Base-by-base conservation (phyloP, 306 rosid genomes). In the Cyclanthera cordifolia region DNA sequence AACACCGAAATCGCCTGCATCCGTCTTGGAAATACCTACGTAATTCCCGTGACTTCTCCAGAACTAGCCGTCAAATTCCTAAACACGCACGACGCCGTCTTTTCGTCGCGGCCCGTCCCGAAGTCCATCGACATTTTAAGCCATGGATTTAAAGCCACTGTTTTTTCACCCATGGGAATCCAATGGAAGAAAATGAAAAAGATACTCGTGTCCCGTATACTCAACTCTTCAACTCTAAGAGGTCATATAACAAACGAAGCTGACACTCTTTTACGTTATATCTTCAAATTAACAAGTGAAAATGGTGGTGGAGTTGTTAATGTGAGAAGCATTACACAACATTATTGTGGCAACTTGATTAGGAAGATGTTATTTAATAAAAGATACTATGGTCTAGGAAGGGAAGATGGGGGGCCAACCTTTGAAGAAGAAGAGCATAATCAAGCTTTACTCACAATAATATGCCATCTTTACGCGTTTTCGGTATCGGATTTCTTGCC, bases 241-340 rank as follows among this genome's bases (percentile, higher is more conserved):
- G 1, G 12, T 20, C 32, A 57, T 1, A 57, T 9, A 27, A 14
- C 1, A 0, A 0, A 13, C 0, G 64, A 57, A 57, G 39, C 64
- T 6, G 20, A 57, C 17, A 28, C 17, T 5, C 64, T 57, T 28
- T 0, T 57, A 7, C 41, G 43, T 7, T 57, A 57, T 8, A 57
- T 57, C 28, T 57, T 57, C 10, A 27, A 12, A 6, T 25, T 20
- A 8, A 20, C 8, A 8, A 20, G 0, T 8, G 8, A 12, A 8
- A 81, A 73, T n/a, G 16, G 39, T 28, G 34, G 47, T 2, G 4
- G 74, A 81, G 25, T 28, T 8, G 7, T 56, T 0, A 15, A 56
- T 5, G 6, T 56, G 14, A 56, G 63, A 15, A 57, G 64, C 64
- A 57, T 57, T 4, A 8, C 21, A 2, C 45, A 15, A 6, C 65